phyloP scores from a whole-genome alignment of 306 rosid species.

The Trifolium dubium region DNA sequence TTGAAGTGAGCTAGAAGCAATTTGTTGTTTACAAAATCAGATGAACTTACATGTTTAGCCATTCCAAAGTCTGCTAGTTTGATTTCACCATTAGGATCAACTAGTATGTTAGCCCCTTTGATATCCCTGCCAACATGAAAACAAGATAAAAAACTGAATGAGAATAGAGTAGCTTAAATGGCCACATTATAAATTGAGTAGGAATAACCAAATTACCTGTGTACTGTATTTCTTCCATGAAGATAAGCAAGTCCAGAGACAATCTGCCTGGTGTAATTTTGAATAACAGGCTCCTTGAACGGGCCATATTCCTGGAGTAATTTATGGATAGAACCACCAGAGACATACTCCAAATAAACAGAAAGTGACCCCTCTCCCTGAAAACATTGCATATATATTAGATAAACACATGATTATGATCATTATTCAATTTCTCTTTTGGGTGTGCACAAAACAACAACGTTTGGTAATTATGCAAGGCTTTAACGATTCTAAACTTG shows the following conservation, averaged over 20 bases:
- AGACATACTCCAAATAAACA: conserved; percentile 88
- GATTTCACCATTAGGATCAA: conserved; percentile 91
- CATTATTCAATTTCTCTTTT: conserved; percentile 20
- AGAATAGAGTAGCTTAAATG: conserved; percentile 8
- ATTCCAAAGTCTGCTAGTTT: conserved; percentile 99
- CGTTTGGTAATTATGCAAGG: conserved; percentile 13
- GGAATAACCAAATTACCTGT: conserved; percentile 63
- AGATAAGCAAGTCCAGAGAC: conserved; percentile 94
- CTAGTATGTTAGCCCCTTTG: conserved; percentile 98
- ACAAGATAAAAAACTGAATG: conserved; percentile 17
- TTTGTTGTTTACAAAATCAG: conserved; percentile 39
- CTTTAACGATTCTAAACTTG: not conserved
- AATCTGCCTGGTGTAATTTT: conserved; percentile 88
- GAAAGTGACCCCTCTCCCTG: conserved; percentile 87
- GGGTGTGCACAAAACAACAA: conserved; percentile 6
- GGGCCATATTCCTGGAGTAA: conserved; percentile 93
- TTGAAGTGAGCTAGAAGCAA: conserved; percentile 40
- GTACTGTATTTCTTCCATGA: conserved; percentile 93
- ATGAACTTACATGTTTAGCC: conserved; percentile 84
- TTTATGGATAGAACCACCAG: conserved; percentile 97
- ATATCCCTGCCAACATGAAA: conserved; percentile 80
- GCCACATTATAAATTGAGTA: conserved; percentile 13
- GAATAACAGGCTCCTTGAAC: conserved; percentile 89
- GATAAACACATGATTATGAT: not conserved
- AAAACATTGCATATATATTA: conserved; percentile 38